These are phyloP conservation scores for Backusella sp. DNA, from an alignment of 192 early-diverging fungal genomes.

Conservation along the genomic window DNA sequence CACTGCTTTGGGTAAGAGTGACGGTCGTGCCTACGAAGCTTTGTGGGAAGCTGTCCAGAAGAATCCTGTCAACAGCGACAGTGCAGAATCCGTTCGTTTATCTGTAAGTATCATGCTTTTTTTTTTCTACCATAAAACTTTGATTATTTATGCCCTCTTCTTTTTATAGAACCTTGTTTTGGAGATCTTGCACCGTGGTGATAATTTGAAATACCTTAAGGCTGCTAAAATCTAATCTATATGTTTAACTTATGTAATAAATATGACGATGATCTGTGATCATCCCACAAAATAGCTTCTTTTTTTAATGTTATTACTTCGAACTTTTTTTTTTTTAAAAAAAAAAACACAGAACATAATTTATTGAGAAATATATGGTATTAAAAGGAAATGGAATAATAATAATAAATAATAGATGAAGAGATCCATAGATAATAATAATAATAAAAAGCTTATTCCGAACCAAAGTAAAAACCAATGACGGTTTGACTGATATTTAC, in stretches of 20 bases:
- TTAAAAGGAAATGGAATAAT: background rate
- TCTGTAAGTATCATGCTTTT: constrained; percentile 1
- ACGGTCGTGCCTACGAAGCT: constrained; percentile 72
- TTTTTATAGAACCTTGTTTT: constrained; percentile 17
- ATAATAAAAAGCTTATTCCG: background rate
- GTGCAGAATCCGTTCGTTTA: constrained; percentile 14
- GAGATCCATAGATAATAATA: background rate
- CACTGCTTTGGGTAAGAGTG: constrained; percentile 65
- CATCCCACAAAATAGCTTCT: background rate
- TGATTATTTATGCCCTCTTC: background rate
- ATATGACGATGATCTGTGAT: background rate
- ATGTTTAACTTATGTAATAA: constrained; percentile 5
- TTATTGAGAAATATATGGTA: background rate
- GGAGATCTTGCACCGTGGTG: constrained; percentile 20
- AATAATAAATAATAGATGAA: background rate
- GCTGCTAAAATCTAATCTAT: constrained; percentile 12
- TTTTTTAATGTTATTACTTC: background rate
- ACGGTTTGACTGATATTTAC: constrained; percentile 79
- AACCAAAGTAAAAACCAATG: constrained; percentile 74
- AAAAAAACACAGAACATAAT: background rate
- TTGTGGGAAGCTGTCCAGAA: constrained; percentile 45
- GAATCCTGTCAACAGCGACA: constrained; percentile 29
- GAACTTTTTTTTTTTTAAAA: background rate
- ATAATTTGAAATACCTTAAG: constrained; percentile 6
- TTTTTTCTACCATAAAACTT: background rate